Evolutionary conservation across 352 stramenopile species (phyloP).

Genomic region (Halophytophthora polymorphica): DNA sequence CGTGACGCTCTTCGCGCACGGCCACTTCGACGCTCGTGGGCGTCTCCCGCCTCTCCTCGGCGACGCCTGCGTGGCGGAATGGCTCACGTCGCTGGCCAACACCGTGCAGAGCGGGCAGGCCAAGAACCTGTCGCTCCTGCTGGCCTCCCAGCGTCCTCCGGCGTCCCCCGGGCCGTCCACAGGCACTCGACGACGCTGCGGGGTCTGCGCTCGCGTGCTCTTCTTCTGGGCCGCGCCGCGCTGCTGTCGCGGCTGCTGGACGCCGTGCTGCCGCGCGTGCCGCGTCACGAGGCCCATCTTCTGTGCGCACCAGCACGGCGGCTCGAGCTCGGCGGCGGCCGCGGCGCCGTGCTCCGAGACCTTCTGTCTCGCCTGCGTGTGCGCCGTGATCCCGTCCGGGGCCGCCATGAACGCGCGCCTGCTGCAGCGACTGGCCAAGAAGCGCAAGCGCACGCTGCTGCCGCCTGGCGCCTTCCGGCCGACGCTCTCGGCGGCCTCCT

Average conservation of each 20-base stretch:
- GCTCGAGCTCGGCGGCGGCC: conserved; percentile 16
- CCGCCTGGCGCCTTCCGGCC: conserved; percentile 25
- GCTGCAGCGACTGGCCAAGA: conserved; percentile 62
- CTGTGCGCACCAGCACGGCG: conserved; percentile 57
- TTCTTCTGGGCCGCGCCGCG: conserved; percentile 67
- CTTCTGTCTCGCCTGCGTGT: conserved; percentile 73
- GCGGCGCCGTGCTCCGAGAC: conserved; percentile 60
- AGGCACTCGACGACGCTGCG: conserved; percentile 31
- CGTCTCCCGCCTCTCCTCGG: conserved; percentile 47
- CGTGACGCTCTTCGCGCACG: conserved; percentile 64
- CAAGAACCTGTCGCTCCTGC: conserved; percentile 67
- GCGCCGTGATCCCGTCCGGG: conserved; percentile 56
- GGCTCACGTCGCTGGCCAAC: conserved; percentile 57
- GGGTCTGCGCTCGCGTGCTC: conserved; percentile 47
- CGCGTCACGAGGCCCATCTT: conserved; percentile 73
- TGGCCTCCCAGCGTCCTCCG: conserved; percentile 25
- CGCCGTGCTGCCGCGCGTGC: conserved; percentile 59
- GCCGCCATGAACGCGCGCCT: conserved; percentile 68
- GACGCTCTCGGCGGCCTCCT: conserved; percentile 34
- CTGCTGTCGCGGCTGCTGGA: conserved; percentile 65
- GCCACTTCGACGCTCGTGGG: conserved; percentile 61
- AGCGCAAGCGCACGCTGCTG: conserved; percentile 42
- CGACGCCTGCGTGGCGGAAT: conserved; percentile 56
- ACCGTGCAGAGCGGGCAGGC: conserved; percentile 62
- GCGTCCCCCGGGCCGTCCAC: conserved; percentile 1